Conservation (phyloP, 164 flowering plant genomes). For the Akebia trifoliata region DNA sequence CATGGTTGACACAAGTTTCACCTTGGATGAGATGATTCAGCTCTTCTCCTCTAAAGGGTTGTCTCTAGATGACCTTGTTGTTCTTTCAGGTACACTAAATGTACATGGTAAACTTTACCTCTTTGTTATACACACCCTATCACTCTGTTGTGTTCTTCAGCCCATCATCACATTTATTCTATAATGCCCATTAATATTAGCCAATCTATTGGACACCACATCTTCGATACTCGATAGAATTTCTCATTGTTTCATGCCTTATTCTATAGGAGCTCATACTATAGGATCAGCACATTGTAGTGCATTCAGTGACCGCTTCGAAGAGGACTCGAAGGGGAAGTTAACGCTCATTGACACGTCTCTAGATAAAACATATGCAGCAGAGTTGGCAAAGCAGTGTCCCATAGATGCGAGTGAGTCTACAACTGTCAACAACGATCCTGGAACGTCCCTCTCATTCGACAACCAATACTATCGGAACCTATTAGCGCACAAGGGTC, state of each 20-base stretch:
- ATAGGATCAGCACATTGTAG: slow-evolving; percentile 71
- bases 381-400: slow-evolving; percentile 42
- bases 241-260: neutral
- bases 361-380: slow-evolving; percentile 48
- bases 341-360: slow-evolving; percentile 45
- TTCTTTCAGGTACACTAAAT: slow-evolving; percentile 72
- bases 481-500: slow-evolving; percentile 46
- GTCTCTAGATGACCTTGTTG: slow-evolving; percentile 62
- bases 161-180: too few species aligned
- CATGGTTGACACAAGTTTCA: slow-evolving; percentile 69
- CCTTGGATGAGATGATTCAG: slow-evolving; percentile 57
- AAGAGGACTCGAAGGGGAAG: slow-evolving; percentile 42
- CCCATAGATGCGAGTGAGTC: slow-evolving; percentile 38
- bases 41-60: slow-evolving; percentile 68
- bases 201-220: too few species aligned
- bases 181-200: too few species aligned
- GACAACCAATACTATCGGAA: slow-evolving; percentile 69
- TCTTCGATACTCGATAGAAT: too few species aligned
- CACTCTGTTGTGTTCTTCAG: too few species aligned
- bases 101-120: too few species aligned
- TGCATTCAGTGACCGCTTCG: slow-evolving; percentile 64
- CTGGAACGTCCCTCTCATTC: slow-evolving; percentile 43
- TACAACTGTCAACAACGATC: slow-evolving; percentile 50
- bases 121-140: too few species aligned
- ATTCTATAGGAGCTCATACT: slow-evolving; percentile 69